These are phyloP conservation scores for Meyerozyma sp. DNA, from an alignment of 1,139 yeast genomes.

Conservation along the genomic window DNA sequence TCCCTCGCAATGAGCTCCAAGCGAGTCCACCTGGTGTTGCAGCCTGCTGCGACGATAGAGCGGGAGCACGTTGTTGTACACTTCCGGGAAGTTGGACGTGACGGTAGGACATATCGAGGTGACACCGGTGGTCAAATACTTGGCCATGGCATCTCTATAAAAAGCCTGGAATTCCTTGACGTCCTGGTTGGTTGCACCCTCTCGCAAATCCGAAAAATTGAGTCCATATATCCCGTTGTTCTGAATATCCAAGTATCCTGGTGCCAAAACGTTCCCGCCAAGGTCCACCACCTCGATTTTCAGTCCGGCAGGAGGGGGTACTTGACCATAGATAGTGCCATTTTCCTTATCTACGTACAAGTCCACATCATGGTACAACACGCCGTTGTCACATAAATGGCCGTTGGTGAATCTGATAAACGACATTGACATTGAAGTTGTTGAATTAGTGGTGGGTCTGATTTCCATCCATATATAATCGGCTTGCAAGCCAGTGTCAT, in stretches of 20 bases:
- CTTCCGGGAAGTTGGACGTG: slow-evolving; percentile 50
- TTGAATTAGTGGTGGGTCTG: too few relatives aligned
- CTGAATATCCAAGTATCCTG: slow-evolving; percentile 60
- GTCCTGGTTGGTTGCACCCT: slow-evolving; percentile 31
- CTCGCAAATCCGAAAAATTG: slow-evolving; percentile 43
- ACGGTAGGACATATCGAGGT: slow-evolving; percentile 59
- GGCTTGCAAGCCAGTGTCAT: background rate
- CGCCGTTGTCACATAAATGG: slow-evolving; percentile 47
- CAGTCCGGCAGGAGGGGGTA: slow-evolving; percentile 15
- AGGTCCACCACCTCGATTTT: slow-evolving; percentile 34
- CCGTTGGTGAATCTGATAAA: slow-evolving; percentile 42
- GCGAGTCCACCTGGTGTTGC: slow-evolving; percentile 40
- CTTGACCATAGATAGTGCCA: slow-evolving; percentile 35
- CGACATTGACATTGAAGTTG: background rate
- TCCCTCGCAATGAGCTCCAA: slow-evolving; percentile 66
- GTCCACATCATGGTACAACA: slow-evolving; percentile 31
- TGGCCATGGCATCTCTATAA: slow-evolving; percentile 44
- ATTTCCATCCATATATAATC: background rate
- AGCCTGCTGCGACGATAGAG: slow-evolving; percentile 34
- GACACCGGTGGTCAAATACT: slow-evolving; percentile 50
- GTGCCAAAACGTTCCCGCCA: slow-evolving; percentile 45
- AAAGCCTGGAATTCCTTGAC: slow-evolving; percentile 22
- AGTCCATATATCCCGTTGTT: slow-evolving; percentile 59
- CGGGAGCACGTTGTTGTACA: slow-evolving; percentile 49
- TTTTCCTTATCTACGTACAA: slow-evolving; percentile 41